Evolutionary conservation across 495 filamentous ascomycete genomes (phyloP).

Genomic region (Friedmanniomyces simplex): DNA sequence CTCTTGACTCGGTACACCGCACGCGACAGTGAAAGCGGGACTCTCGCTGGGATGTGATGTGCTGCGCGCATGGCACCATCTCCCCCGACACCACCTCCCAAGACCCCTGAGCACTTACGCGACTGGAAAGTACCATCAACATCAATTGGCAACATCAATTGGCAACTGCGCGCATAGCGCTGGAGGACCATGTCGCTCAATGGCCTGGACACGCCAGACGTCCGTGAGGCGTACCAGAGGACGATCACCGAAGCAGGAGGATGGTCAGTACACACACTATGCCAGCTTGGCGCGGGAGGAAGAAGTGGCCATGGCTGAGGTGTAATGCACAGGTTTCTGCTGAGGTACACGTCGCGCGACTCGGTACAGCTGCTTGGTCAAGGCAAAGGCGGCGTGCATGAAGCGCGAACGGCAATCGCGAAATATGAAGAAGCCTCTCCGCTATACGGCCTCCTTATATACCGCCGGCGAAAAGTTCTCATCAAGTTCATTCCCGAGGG

Average conservation of each 20-base stretch:
- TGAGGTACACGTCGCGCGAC: slow-evolving; percentile 84
- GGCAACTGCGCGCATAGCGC: neutral
- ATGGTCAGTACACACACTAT: slow-evolving; percentile 57
- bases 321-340: slow-evolving; percentile 61
- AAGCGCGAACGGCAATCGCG: slow-evolving; percentile 66
- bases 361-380: slow-evolving; percentile 68
- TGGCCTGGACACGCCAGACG: slow-evolving; percentile 73
- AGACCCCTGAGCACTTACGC: neutral
- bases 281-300: neutral
- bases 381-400: slow-evolving; percentile 75
- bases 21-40: neutral
- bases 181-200: slow-evolving; percentile 75
- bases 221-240: slow-evolving; percentile 75
- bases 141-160: no score
- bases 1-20: neutral
- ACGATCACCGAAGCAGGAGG: slow-evolving; percentile 77
- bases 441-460: slow-evolving; percentile 83
- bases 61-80: neutral
- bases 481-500: slow-evolving; percentile 87
- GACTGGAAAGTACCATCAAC: no score
- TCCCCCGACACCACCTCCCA: neutral
- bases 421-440: slow-evolving; percentile 74
- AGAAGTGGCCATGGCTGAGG: slow-evolving; percentile 1
- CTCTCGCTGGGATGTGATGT: neutral
- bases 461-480: slow-evolving; percentile 79